Evolutionary conservation across 2,329 filamentous ascomycete species (phyloP), one percentile per base, ranked within the genome.

Genomic region (Atkinsonella texensis): DNA sequence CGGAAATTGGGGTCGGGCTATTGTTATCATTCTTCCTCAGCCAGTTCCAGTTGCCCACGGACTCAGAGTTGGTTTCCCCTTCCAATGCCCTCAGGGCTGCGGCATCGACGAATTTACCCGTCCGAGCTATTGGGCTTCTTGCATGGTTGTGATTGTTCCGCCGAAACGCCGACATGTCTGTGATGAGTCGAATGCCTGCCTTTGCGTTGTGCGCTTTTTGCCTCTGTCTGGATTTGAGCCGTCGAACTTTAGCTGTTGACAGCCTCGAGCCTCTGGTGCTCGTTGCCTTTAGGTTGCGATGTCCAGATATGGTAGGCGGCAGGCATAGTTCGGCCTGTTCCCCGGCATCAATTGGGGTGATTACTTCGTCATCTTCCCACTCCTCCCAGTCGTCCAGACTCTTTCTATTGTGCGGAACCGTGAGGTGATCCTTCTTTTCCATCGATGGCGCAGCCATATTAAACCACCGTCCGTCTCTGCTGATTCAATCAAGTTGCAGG

Each of bases 111-210:
- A 80, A 81, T 52, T 74, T 79, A 52, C 56, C 58, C 28, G 66
- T 65, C 28, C 60, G 68, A 41, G 57, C 63, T 48, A 59, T 61
- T 1, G 62, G 58, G 8, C 60, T 60, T 46, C 57, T 63, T 48
- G 63, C 60, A 8, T 66, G 61, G 39, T 63, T 61, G 56, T 65
- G 73, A 63, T 62, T 73, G 57, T 63, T 65, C 31, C 70, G 69
- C 28, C 68, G 77, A 62, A 72, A 72, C 54, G 65, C 70, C 54
- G 79, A 70, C 71, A 87, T 83, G 61, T 83, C 83, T 2, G 85
- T 89, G 56, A 87, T 80, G 18, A 89, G 64, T 56, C 73, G 83
- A 60, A 87, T 85, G 12, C 81, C 81, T 9, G 77, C 78, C 65
- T 76, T 74, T 52, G 74, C 72, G 63, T 83, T 79, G 61, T 82